These are phyloP conservation scores for Stagonosporopsis vannaccii DNA, from an alignment of 2,329 filamentous ascomycete species.

Conservation along the genomic window DNA sequence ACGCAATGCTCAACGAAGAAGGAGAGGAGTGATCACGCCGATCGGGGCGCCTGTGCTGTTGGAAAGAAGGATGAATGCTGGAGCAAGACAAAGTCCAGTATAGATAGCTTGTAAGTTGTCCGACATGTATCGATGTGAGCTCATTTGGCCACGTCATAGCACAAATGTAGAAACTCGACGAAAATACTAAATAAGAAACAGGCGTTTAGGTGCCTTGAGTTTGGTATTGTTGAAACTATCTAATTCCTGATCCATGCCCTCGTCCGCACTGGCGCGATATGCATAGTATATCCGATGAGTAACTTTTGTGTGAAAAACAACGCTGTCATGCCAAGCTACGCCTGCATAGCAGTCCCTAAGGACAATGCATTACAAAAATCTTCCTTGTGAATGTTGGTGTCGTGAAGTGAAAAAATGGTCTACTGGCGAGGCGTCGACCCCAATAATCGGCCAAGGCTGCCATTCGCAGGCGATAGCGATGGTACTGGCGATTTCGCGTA, in stretches of 20 bases:
- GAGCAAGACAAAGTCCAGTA: too few species aligned
- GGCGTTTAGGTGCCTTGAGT: constrained; percentile 4
- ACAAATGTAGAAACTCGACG: not conserved
- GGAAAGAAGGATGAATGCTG: too few species aligned
- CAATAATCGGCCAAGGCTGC: constrained; percentile 48
- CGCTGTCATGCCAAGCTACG: constrained; percentile 19
- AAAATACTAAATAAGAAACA: not conserved
- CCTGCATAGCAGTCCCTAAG: constrained; percentile 20
- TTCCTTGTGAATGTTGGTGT: not conserved
- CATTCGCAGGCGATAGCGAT: constrained; percentile 43
- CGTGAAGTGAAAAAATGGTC: constrained; percentile 1
- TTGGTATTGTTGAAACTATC: constrained; percentile 9
- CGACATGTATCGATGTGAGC: not conserved
- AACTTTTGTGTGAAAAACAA: constrained; percentile 13
- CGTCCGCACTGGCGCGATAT: constrained; percentile 21
- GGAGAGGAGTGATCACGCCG: not conserved
- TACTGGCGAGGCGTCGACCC: constrained; percentile 33
- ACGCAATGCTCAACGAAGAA: not conserved
- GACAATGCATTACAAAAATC: constrained; percentile 8
- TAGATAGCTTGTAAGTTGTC: too few species aligned
- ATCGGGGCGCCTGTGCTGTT: too few species aligned
- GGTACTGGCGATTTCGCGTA: constrained; percentile 47
- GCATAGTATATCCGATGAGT: constrained; percentile 13
- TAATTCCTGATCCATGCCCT: constrained; percentile 11
- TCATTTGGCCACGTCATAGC: not conserved